Evolutionary conservation across 129 eudicot genomes (phyloP).

Genomic region (Ambrosia trifida): DNA sequence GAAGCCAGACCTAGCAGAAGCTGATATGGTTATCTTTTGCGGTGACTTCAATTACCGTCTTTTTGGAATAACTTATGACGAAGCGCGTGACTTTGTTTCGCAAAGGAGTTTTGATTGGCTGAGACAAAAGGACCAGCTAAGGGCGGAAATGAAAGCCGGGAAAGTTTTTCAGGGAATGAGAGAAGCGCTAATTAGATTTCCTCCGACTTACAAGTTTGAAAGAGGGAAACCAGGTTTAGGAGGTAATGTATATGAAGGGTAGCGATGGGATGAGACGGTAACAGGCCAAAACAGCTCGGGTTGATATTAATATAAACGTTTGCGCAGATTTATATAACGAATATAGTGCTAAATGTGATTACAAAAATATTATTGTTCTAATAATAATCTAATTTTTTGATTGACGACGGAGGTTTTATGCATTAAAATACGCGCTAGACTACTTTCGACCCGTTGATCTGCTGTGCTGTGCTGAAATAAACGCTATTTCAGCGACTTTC

Average conservation of each 20-base stretch:
- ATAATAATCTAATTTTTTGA: not conserved
- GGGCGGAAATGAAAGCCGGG: conserved; percentile 97
- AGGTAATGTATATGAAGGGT: conserved; percentile 48
- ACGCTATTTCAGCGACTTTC: too few relatives aligned
- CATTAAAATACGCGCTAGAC: too few relatives aligned
- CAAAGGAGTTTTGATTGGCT: conserved; percentile 98
- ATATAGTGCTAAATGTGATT: not conserved
- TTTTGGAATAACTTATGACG: conserved; percentile 96
- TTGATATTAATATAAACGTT: not conserved
- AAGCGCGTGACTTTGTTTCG: conserved; percentile 98
- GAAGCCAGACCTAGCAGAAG: conserved; percentile 90
- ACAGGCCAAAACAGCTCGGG: not conserved
- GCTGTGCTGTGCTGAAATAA: too few relatives aligned
- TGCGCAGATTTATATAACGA: not conserved
- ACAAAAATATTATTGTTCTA: not conserved
- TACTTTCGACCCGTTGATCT: not conserved
- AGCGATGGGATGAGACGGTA: not conserved
- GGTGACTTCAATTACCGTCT: conserved; percentile 97
- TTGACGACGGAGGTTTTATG: too few relatives aligned
- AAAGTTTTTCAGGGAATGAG: conserved; percentile 99
- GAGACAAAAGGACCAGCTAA: conserved; percentile 88
- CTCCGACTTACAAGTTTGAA: conserved; percentile 97
- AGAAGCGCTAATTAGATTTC: conserved; percentile 84
- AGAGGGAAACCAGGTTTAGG: conserved; percentile 89
- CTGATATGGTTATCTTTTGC: conserved; percentile 81